Base-by-base conservation (phyloP, 495 filamentous ascomycete genomes). In the Chlorociboria aeruginascens region DNA sequence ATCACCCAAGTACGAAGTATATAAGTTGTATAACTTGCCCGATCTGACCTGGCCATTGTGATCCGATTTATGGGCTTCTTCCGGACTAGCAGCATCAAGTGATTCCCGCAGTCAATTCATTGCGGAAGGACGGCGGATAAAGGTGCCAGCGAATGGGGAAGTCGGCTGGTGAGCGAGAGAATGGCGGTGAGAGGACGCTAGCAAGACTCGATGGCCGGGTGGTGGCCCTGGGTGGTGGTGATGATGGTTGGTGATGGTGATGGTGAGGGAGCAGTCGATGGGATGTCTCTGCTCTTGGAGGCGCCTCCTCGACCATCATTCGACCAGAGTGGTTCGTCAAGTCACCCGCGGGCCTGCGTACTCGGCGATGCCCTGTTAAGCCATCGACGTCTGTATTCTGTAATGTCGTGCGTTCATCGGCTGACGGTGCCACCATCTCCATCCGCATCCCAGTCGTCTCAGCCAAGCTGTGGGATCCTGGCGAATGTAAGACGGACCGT, bases 171-270 rank as follows among this genome's bases (percentile, higher is more conserved):
- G 40, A 44, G 7, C n/a, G n/a, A 25, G 39, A 48, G 39, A 54
- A 54, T 16, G 33, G 52, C 52, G 52, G 52, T 54, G 52, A 47
- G 52, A 47, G 4, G 41, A 44, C 52, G 52, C 52, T 54, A 54
- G 36, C 14, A 36, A 38, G 17, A 44, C 28, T 32, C 42, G 29
- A 44, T 31, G 42, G 29, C 42, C 9, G n/a, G n/a, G n/a, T n/a
- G n/a, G n/a, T n/a, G 25, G 20, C 20, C 20, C 20, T 25, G 1
- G 20, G 20, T 25, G 20, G 2, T 25, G 20, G 4, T 25, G 4
- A 2, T 25, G 20, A 25, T 25, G 20, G 6, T 39, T 39, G 20
- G 20, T 25, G 20, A 1, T 25, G 20, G 4, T 25, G 4, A 2
- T 25, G 20, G 4, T 25, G 20, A 35, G n/a, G n/a, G 32, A n/a